Conservation (phyloP, 1,284 basidiomycete species). For the Lignosus rhinocerotis region DNA sequence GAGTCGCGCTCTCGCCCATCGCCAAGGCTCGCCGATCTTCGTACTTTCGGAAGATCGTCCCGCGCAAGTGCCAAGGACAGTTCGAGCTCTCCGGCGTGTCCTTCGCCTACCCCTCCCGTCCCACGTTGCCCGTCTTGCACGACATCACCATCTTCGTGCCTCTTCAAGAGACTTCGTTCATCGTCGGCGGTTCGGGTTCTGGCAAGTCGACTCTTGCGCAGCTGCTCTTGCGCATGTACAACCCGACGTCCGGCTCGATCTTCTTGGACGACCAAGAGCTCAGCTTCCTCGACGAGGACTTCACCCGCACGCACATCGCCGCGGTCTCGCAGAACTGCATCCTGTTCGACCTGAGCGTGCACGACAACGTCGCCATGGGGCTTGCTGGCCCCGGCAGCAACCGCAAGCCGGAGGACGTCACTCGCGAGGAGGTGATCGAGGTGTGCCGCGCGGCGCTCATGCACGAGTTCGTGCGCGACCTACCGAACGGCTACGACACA, state of each 20-base stretch:
- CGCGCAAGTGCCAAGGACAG: slow-evolving; percentile 69
- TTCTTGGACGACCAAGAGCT: slow-evolving; percentile 84
- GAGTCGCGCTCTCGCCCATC: slow-evolving; percentile 21
- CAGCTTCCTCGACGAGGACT: slow-evolving; percentile 73
- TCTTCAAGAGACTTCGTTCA: slow-evolving; percentile 85
- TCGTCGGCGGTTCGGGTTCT: slow-evolving; percentile 89
- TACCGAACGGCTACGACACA: slow-evolving; percentile 91
- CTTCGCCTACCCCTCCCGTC: slow-evolving; percentile 88
- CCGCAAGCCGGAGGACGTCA: slow-evolving; percentile 48
- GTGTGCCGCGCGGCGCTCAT: slow-evolving; percentile 87
- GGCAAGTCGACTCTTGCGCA: slow-evolving; percentile 93
- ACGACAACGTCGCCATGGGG: slow-evolving; percentile 90
- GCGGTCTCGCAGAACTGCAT: slow-evolving; percentile 81
- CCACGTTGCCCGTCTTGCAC: slow-evolving; percentile 58
- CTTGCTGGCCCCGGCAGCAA: slow-evolving; percentile 52
- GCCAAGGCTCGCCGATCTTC: slow-evolving; percentile 30
- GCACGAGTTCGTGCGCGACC: slow-evolving; percentile 82
- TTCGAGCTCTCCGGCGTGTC: slow-evolving; percentile 76
- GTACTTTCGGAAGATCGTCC: slow-evolving; percentile 59
- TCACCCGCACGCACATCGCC: slow-evolving; percentile 73
- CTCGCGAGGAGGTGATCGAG: slow-evolving; percentile 70
- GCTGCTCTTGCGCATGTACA: slow-evolving; percentile 82
- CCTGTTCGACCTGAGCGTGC: slow-evolving; percentile 80
- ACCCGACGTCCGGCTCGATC: slow-evolving; percentile 60
- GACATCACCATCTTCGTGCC: slow-evolving; percentile 79